Evolutionary conservation across 129 eudicot genomes (phyloP), one percentile per base, ranked within the genome.

Genomic region (Lonicera japonica): DNA sequence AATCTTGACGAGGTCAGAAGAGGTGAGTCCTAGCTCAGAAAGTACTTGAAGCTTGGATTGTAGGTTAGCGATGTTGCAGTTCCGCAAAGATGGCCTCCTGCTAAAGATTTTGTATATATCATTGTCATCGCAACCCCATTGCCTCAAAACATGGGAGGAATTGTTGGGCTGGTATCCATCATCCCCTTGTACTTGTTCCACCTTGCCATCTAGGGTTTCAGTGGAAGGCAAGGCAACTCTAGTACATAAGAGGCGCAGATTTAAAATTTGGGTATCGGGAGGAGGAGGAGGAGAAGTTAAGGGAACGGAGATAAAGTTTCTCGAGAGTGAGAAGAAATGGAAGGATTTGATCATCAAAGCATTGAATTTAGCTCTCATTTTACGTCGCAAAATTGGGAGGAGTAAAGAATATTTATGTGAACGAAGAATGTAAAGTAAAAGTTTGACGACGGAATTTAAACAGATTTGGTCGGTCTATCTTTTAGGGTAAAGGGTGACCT

Each of bases 41-140:
- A 88, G 87, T 16, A 82, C 66, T 43, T 72, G 54, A 56, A 88
- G 85, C 69, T 85, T 88, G 23, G 87, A 65, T 34, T 82, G 68
- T 29, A 86, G 95, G 65, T 23, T 62, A 43, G 60, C 43, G 16
- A 62, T 70, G n/a, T 79, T 74, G 18, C 61, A 43, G 13, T 65
- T 86, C 16, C 75, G 80, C 61, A 86, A 67, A 63, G 83, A 79
- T 1, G 96, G 90, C 23, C 60, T 68, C 17, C 90, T 80, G 29
- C 40, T 21, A 58, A 82, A 80, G 16, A 88, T 82, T 21, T 57
- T 64, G 55, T 82, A 57, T 36, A 82, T 59, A 16, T 88, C 80
- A 16, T 64, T 34, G 25, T 74, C 69, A 22, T 43, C 73, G 19
- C 95, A 86, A 65, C 89, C 95, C 86, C 87, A 85, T 54, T 63